A percentile compares a stretch with the other conserved stretches of the same genome.
Evolutionary conservation across 2,329 filamentous ascomycete species (phyloP).

Genomic region (Penicillium aurantiogriseum): DNA sequence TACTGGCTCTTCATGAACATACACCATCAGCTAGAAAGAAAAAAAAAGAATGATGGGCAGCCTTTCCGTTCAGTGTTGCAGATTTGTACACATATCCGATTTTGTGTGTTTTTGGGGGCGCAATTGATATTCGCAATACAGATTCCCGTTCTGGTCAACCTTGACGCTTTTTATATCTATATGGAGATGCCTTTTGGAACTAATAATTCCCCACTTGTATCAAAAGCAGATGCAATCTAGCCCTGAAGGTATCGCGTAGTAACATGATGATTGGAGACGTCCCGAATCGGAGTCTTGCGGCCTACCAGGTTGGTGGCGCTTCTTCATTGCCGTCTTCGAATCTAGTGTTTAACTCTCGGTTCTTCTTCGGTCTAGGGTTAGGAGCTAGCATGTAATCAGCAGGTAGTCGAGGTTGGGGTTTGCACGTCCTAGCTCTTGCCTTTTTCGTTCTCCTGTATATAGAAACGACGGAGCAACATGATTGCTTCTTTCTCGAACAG

Average conservation of each 20-base stretch:
- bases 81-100: conserved; percentile 30
- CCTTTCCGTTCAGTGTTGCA: conserved; percentile 14
- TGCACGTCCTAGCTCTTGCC: conserved; percentile 48
- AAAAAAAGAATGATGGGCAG: conserved; percentile 7
- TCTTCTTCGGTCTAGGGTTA: conserved; percentile 64
- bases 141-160: conserved; percentile 14
- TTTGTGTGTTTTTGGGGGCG: conserved; percentile 24
- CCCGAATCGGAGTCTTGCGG: background rate
- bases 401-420: background rate
- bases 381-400: conserved; percentile 48
- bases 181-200: background rate
- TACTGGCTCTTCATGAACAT: conserved; percentile 24
- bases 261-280: background rate
- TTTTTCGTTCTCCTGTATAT: conserved; percentile 96
- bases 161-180: background rate
- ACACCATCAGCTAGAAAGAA: conserved; percentile 13
- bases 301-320: background rate
- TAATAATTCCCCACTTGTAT: background rate
- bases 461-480: conserved; percentile 86
- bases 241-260: background rate
- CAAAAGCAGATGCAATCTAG: background rate
- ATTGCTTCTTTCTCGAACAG: conserved; percentile 91
- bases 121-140: conserved; percentile 25
- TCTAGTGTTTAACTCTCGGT: conserved; percentile 61
- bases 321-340: conserved; percentile 38